These are phyloP conservation scores for Chytridiales sp. DNA, from an alignment of 371 early-diverging fungal genomes.

Conservation along the genomic window DNA sequence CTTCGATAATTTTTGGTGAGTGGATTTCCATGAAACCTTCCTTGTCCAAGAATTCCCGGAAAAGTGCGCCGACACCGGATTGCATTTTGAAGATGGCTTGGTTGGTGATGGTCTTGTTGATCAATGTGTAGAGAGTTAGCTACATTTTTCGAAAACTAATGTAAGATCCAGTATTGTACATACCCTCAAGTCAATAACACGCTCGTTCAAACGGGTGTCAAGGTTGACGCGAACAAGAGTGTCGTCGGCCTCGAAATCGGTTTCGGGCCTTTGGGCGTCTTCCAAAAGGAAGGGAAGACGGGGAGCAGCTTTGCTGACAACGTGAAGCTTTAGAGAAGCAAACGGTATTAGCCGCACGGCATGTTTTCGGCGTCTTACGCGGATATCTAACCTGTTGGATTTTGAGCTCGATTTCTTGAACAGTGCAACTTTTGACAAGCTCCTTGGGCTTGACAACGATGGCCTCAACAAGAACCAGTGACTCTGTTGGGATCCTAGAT, in stretches of 20 bases:
- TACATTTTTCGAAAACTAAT: conserved; percentile 1
- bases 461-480: conserved; percentile 85
- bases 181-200: conserved; percentile 93
- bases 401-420: conserved; percentile 85
- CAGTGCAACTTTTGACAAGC: conserved; percentile 88
- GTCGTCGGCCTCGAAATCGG: conserved; percentile 66
- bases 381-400: conserved; percentile 56
- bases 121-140: conserved; percentile 8
- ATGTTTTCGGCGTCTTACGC: background rate
- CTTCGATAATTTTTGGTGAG: conserved; percentile 96
- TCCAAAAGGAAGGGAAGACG: conserved; percentile 95
- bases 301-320: conserved; percentile 72
- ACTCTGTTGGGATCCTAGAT: conserved; percentile 79
- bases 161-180: conserved; percentile 9
- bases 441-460: conserved; percentile 76
- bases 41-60: conserved; percentile 88
- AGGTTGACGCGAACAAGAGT: conserved; percentile 70
- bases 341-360: conserved; percentile 19
- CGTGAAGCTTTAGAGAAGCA: conserved; percentile 51
- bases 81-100: conserved; percentile 98
- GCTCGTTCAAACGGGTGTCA: conserved; percentile 95
- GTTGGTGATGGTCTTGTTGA: conserved; percentile 81
- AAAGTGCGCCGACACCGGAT: conserved; percentile 88
- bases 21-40: conserved; percentile 97
- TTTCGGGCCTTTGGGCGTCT: conserved; percentile 88